Conservation (phyloP, 202 grass and related monocot species). For the Panicum virgatum region DNA sequence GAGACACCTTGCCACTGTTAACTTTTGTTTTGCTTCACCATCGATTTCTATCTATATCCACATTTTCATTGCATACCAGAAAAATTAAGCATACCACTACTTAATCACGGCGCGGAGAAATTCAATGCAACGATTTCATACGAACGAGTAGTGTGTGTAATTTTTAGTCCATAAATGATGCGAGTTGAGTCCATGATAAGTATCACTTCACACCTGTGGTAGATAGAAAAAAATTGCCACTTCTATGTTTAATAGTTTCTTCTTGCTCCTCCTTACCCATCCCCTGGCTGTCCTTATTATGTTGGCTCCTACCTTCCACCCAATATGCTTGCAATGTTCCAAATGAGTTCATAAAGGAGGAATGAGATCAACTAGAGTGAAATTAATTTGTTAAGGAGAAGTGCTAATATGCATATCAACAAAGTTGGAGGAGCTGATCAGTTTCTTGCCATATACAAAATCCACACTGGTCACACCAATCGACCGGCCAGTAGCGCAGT, state of each 20-base stretch:
- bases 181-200: neutral
- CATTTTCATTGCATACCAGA: too few relatives aligned
- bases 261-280: neutral
- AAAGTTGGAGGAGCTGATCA: too few relatives aligned
- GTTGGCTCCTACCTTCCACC: neutral
- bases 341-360: neutral
- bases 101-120: neutral
- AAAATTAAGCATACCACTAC: too few relatives aligned
- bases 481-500: neutral
- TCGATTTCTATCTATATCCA: neutral
- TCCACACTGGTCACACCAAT: neutral
- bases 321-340: neutral
- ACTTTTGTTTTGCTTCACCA: neutral
- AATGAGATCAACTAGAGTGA: neutral
- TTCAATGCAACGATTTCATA: neutral
- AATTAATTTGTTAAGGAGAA: neutral
- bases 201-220: neutral
- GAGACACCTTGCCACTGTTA: neutral
- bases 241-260: neutral
- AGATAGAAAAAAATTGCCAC: neutral
- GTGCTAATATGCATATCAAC: neutral
- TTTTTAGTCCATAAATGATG: neutral
- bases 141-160: neutral
- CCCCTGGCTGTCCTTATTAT: too few relatives aligned
- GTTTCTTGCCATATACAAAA: too few relatives aligned